Evolutionary conservation across 371 early-diverging fungal species (phyloP).

Genomic region (Funneliformis caledonium): DNA sequence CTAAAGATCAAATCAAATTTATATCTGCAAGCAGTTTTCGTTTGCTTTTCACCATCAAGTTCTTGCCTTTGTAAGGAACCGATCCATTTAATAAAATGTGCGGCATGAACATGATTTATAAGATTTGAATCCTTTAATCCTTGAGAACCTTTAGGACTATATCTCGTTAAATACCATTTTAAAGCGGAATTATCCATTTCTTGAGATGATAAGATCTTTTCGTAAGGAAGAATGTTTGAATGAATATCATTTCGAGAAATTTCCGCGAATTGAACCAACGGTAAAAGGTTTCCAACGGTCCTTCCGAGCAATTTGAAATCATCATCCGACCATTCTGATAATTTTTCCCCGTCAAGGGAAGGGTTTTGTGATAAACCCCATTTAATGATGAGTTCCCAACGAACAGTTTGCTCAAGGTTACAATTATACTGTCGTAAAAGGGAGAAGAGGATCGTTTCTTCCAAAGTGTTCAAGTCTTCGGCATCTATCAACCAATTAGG

Average conservation of each 20-base stretch:
- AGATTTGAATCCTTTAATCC: constrained; percentile 14
- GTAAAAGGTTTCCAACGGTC: background rate
- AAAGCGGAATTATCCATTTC: constrained; percentile 17
- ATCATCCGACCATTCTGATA: constrained; percentile 14
- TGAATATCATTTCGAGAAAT: constrained; percentile 27
- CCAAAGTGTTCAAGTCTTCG: background rate
- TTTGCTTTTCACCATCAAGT: background rate
- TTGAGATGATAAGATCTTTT: constrained; percentile 25
- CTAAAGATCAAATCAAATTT: constrained; percentile 13
- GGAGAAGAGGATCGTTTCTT: background rate
- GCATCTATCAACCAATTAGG: background rate
- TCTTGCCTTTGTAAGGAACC: background rate
- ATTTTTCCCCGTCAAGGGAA: background rate
- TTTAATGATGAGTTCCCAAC: constrained; percentile 18
- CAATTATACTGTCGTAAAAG: constrained; percentile 3
- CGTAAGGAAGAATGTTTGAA: constrained; percentile 16
- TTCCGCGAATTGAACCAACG: constrained; percentile 13
- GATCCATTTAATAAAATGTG: constrained; percentile 25
- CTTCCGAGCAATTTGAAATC: constrained; percentile 1
- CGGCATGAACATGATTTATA: constrained; percentile 25
- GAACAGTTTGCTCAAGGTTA: background rate
- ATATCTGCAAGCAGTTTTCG: background rate
- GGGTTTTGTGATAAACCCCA: constrained; percentile 11
- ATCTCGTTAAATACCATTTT: constrained; percentile 23
- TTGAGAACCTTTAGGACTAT: background rate